Evolutionary conservation across 305 asterid species (phyloP), one percentile per base, ranked within the genome.

Genomic region (Andrographis paniculata): DNA sequence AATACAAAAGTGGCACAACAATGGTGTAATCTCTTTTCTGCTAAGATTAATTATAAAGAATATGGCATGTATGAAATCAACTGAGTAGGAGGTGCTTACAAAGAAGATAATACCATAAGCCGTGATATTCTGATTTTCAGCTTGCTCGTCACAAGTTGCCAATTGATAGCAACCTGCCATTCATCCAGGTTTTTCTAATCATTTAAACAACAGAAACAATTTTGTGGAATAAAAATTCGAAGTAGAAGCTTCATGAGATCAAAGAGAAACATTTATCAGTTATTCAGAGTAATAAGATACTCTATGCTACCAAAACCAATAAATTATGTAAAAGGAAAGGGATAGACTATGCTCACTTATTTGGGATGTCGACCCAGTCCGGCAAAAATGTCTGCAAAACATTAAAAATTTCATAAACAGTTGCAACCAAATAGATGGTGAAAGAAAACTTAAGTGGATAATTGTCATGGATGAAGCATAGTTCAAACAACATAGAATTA

Each of bases 351-450:
- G 69, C 82, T 71, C 72, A 83, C 94, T 69, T 48, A 65, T 55
- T 72, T 77, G 78, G 58, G 56, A 60, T 20, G 79, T 79, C 42
- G 94, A 83, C 49, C 94, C 94, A 53, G 87, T 69, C 60, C 94
- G 61, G 70, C 94, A 83, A 41, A 43, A 83, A 70, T 83, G 82
- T 43, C 94, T 83, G 80, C 55, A 61, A 64, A 35, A 59, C 36
- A 58, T 24, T 20, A 17, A 4, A 33, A 16, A 1, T 16, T 33
- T 33, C 17, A 11, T 9, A 27, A 50, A 28, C 31, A 47, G 23
- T 38, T 5, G 11, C 13, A 10, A 5, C 10, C 8, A 2, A 31
- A 11, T 5, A 1, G 12, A 5, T 31, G 11, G 10, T 31, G 37
- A 8, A 31, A 31, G 13, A 5, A 31, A 10, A 31, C n/a, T n/a